Conservation (phyloP, 139 green algal genomes). For the Edaphochlamys debaryana region DNA sequence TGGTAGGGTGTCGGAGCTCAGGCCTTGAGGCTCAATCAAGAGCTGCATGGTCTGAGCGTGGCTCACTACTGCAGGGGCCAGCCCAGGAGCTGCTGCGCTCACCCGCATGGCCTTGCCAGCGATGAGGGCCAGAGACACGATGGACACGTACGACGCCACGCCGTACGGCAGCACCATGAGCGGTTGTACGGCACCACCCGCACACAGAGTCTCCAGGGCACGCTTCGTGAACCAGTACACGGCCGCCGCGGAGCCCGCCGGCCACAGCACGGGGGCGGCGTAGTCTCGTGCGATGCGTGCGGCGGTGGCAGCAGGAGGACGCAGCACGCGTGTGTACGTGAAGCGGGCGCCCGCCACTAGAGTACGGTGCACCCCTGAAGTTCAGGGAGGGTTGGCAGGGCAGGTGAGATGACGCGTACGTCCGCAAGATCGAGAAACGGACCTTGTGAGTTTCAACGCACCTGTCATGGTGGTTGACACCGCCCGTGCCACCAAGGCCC, state of each 20-base stretch:
- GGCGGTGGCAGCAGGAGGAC: too few species aligned
- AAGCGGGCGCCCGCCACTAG: too few species aligned
- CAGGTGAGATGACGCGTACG: too few species aligned
- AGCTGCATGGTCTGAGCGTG: neutral
- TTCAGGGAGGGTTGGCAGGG: too few species aligned
- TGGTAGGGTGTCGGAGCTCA: neutral
- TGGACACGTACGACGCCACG: neutral
- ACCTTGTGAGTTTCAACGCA: too few species aligned
- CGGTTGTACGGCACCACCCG: neutral
- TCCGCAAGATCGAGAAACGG: too few species aligned
- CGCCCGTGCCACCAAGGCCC: too few species aligned
- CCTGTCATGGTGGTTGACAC: too few species aligned
- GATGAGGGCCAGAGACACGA: neutral
- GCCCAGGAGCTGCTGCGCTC: neutral
- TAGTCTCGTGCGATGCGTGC: neutral
- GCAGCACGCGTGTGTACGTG: too few species aligned
- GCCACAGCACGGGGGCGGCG: slow-evolving; percentile 7
- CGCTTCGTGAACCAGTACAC: slow-evolving; percentile 4
- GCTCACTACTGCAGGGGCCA: neutral
- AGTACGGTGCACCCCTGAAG: too few species aligned
- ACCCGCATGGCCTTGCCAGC: slow-evolving; percentile 27
- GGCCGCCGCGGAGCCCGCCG: neutral
- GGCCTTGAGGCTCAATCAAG: neutral
- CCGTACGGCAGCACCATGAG: neutral
- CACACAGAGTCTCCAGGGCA: too few species aligned